phyloP scores from a whole-genome alignment of 2,329 filamentous ascomycete genomes.

The Curvularia sp. region DNA sequence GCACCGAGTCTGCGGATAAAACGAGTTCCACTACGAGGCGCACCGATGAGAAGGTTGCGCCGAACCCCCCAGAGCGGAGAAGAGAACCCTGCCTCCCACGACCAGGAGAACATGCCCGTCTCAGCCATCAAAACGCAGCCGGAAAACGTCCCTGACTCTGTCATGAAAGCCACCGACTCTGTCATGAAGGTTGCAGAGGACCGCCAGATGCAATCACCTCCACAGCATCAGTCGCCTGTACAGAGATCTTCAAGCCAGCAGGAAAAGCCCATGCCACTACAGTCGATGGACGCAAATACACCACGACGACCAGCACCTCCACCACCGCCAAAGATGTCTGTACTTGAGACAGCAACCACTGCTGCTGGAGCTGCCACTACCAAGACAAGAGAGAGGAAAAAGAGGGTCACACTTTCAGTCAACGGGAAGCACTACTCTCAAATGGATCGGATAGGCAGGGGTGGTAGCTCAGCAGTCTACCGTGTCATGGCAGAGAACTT shows the following conservation, averaged over 20 bases:
- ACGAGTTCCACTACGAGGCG: constrained; percentile 48
- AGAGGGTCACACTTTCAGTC: constrained; percentile 81
- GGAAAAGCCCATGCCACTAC: constrained; percentile 58
- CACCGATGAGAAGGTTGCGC: constrained; percentile 49
- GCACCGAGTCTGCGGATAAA: constrained; percentile 51
- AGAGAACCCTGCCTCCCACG: constrained; percentile 58
- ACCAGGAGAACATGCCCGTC: constrained; percentile 81
- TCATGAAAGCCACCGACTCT: constrained; percentile 44
- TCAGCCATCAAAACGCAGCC: constrained; percentile 40
- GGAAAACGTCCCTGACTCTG: constrained; percentile 37
- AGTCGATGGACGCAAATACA: constrained; percentile 68
- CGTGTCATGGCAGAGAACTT: constrained; percentile 97
- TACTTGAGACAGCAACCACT: constrained; percentile 88
- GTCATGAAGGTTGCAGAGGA: constrained; percentile 46
- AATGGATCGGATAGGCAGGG: constrained; percentile 87
- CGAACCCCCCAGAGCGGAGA: constrained; percentile 51
- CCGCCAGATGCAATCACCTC: constrained; percentile 30
- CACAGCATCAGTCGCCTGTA: constrained; percentile 39
- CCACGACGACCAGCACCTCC: constrained; percentile 77
- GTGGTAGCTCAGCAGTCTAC: constrained; percentile 93
- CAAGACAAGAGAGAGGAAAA: constrained; percentile 72
- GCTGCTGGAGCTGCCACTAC: constrained; percentile 81
- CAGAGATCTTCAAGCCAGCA: constrained; percentile 49
- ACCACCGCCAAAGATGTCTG: constrained; percentile 94
- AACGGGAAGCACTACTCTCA: constrained; percentile 92